Base-by-base conservation (phyloP, 202 grass and related monocot genomes). In the Zizania palustris region DNA sequence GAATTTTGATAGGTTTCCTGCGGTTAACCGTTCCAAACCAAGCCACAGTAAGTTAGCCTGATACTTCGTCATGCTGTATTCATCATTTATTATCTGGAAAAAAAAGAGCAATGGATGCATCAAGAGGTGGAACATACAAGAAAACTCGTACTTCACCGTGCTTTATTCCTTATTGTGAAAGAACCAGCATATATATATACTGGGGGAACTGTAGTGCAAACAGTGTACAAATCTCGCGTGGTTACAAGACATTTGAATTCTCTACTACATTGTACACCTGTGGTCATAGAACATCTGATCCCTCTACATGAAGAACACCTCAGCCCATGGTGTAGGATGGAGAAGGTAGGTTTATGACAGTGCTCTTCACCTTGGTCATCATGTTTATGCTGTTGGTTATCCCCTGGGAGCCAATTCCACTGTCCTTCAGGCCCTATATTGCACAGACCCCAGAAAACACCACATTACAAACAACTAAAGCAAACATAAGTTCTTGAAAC, bases 351-450 rank as follows among this genome's bases (percentile, higher is more conserved):
- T 98, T 98, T 69, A 98, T 94, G 37, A 98, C 95, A 46, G 83
- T 92, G 83, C 91, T 98, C 86, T 98, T 98, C 57, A 98, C 80
- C 73, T 98, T 98, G 40, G 90, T 91, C 95, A 98, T 98, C 95
- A 98, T 98, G 74, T 90, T 98, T 66, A 98, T 98, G 71, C 95
- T 98, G 87, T 94, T 98, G 44, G 89, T 94, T 68, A 98, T 98
- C 43, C 95, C 95, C 68, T 97, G 95, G 45, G 95, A 98, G 40
- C 95, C 95, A 75, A 98, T 98, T 28, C 95, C 95, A 65, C 95
- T 98, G 77, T 98, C 95, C 72, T 94, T 98, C n/a, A 98, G 74
- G 48, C 95, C 95, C 95, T 98, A 65, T 78, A 90, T 33, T 21
- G 16, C 20, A 7, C 51, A 55, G 12, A 54, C 15, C 50, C 10